Evolutionary conservation across 23 red algal genomes (phyloP), one percentile per base, ranked within the genome.

Genomic region (Cyanidioschyzon merolae): DNA sequence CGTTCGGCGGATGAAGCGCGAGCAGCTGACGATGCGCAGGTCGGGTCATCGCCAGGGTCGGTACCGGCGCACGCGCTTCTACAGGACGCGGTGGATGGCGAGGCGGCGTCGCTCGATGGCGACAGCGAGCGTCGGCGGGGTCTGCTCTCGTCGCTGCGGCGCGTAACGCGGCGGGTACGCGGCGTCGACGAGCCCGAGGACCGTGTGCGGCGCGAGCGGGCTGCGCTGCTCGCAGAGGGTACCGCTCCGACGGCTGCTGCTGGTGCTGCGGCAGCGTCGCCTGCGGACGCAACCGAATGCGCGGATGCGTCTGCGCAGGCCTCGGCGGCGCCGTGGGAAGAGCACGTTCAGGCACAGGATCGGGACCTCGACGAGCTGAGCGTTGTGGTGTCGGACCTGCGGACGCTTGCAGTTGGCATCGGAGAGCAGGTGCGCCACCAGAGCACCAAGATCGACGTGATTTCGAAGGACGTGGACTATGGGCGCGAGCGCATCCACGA

Each of bases 401-500:
- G 63, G n/a, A 71, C 63, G 21, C 63, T 71, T 25, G 63, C 63
- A 7, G 32, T 35, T 35, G 63, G 63, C 29, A 71, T 71, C 29
- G 32, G 32, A 7, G 63, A 71, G 63, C 63, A 71, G 30, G n/a
- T 71, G 12, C 21, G 32, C 2, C n/a, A 25, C 12, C 63, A 71
- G 63, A 71, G 32, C 63, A 27, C 30, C n/a, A 25, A 71, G 63
- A 71, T 71, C 29, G 63, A 71, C 29, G 32, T 32, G n/a, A 35
- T 71, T 7, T 17, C n/a, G n/a, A 71, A 71, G 63, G 63, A 71
- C 63, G 63, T 71, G 29, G 63, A 71, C 7, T 71, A 71, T 35
- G 63, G 63, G 2, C 63, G 63, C 12, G 63, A 71, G 12, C 63
- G 63, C 16, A 71, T 71, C 63, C 63, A 71, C 63, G 63, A 71